Evolutionary conservation across 768 basidiomycete species (phyloP).

Genomic region (Mrakia gelida): DNA sequence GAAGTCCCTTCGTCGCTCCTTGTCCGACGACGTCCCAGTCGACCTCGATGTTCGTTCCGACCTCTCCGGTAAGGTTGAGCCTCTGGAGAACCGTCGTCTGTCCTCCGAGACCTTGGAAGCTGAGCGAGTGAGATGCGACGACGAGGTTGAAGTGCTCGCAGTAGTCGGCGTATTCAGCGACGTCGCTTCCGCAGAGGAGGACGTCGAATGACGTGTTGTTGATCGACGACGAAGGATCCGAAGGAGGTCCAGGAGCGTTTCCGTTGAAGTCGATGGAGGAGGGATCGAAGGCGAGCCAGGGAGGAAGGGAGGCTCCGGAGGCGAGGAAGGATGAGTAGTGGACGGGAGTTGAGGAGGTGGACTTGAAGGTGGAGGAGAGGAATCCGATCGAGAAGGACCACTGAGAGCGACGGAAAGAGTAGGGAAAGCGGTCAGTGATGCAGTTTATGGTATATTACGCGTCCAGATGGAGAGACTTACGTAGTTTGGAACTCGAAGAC

Average conservation of each 20-base stretch:
- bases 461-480: not conserved
- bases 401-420: not conserved
- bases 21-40: constrained; percentile 26
- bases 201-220: not conserved
- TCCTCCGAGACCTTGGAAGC: constrained; percentile 43
- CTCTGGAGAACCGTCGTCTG: constrained; percentile 49
- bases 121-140: constrained; percentile 66
- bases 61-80: constrained; percentile 65
- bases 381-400: constrained; percentile 56
- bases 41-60: constrained; percentile 49
- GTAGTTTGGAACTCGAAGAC: constrained; percentile 17
- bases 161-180: constrained; percentile 50
- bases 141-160: constrained; percentile 61
- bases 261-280: constrained; percentile 73
- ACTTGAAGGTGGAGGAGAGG: constrained; percentile 58
- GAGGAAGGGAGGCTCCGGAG: constrained; percentile 65
- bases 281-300: constrained; percentile 69
- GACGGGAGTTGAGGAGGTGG: constrained; percentile 45
- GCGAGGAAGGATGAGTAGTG: constrained; percentile 62
- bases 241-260: constrained; percentile 53
- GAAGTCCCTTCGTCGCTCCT: constrained; percentile 53
- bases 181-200: constrained; percentile 18
- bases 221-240: not conserved
- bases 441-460: not conserved
- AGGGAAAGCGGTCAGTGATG: too few species aligned